Evolutionary conservation across 768 basidiomycete genomes (phyloP).

Genomic region (Trametes cinnabarina): DNA sequence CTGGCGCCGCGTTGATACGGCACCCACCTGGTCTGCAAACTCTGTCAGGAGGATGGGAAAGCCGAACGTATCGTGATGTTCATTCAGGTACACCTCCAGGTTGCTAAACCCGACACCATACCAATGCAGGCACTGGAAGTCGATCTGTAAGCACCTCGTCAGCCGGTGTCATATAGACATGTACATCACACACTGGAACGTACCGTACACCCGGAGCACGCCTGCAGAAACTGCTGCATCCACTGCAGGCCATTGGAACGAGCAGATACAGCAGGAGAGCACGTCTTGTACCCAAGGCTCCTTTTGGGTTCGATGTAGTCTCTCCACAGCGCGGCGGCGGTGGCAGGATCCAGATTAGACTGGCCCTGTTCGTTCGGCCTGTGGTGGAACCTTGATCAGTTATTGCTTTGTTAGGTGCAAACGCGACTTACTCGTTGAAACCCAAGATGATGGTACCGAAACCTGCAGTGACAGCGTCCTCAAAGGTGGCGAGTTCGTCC

Average conservation of each 20-base stretch:
- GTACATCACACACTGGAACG: not conserved
- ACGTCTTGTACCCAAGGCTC: constrained; percentile 52
- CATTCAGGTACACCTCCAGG: constrained; percentile 37
- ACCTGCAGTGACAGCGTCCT: constrained; percentile 43
- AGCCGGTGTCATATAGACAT: no score
- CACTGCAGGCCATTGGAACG: constrained; percentile 56
- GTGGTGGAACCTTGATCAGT: no score
- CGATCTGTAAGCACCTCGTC: constrained; percentile 28
- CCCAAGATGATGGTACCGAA: constrained; percentile 54
- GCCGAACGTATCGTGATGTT: constrained; percentile 44
- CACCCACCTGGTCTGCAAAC: constrained; percentile 56
- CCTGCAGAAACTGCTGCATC: constrained; percentile 56
- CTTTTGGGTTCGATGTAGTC: constrained; percentile 59
- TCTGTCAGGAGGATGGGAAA: constrained; percentile 60
- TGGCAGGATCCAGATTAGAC: constrained; percentile 51
- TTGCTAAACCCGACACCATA: constrained; percentile 58
- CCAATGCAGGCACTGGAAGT: constrained; percentile 60
- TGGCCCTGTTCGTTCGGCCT: constrained; percentile 70
- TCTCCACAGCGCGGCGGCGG: constrained; percentile 57
- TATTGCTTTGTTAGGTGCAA: no score
- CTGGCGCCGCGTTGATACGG: not conserved
- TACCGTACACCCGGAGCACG: constrained; percentile 40
- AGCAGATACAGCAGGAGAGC: constrained; percentile 70
- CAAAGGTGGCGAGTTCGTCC: constrained; percentile 39
- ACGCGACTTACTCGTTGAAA: constrained; percentile 69